Percentiles rank a stretch among this genome's conserved stretches.
Conservation (phyloP, 2,329 filamentous ascomycete genomes). For the Arthrobotrys conoides region DNA sequence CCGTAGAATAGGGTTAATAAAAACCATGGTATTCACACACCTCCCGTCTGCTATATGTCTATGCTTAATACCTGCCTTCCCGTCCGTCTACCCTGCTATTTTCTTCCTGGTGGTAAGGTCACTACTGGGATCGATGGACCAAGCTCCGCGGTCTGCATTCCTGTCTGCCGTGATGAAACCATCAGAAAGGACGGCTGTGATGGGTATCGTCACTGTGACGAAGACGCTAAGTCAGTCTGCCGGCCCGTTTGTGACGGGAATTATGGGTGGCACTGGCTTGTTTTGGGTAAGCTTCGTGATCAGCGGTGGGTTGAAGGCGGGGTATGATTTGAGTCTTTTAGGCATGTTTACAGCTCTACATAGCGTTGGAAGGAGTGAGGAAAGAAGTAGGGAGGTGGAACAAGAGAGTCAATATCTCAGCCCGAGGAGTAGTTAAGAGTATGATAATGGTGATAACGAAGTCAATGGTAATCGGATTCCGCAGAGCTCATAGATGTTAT, state of each 20-base stretch:
- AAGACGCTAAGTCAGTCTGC: constrained; percentile 76
- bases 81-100: constrained; percentile 72
- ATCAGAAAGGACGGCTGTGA: constrained; percentile 78
- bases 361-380: constrained; percentile 44
- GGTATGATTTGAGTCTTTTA: constrained; percentile 75
- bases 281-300: constrained; percentile 76
- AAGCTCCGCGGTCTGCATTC: constrained; percentile 79
- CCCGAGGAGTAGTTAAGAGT: neutral
- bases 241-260: constrained; percentile 77
- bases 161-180: constrained; percentile 76
- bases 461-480: neutral
- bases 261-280: constrained; percentile 71
- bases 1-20: constrained; percentile 69
- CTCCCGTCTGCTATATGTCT: constrained; percentile 78
- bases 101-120: constrained; percentile 75
- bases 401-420: neutral
- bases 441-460: neutral
- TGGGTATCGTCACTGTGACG: constrained; percentile 79
- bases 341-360: constrained; percentile 68
- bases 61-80: constrained; percentile 74
- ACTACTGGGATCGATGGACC: constrained; percentile 78
- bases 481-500: neutral
- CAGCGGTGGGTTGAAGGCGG: constrained; percentile 75
- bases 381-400: constrained; percentile 2
- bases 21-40: constrained; percentile 69